phyloP scores from a whole-genome alignment of 2,329 filamentous ascomycete genomes.

The Epicoccum nigrum region DNA sequence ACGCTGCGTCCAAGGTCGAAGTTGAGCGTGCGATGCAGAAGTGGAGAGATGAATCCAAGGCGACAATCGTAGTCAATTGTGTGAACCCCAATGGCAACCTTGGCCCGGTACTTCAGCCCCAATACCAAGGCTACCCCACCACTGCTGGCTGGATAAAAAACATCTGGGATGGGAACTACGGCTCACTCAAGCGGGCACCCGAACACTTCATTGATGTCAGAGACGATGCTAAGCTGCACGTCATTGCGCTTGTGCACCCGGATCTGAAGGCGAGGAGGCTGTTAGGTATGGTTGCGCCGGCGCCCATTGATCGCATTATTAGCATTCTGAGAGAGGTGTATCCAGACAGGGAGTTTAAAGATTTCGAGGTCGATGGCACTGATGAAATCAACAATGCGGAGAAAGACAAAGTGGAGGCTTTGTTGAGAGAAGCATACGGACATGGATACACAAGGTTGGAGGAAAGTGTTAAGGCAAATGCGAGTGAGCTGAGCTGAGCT shows the following conservation, averaged over 20 bases:
- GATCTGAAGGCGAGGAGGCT: constrained; percentile 58
- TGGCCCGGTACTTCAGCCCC: constrained; percentile 43
- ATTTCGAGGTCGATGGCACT: constrained; percentile 26
- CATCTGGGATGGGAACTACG: constrained; percentile 40
- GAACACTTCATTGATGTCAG: constrained; percentile 23
- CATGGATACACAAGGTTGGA: constrained; percentile 37
- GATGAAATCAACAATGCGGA: constrained; percentile 20
- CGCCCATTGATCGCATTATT: constrained; percentile 55
- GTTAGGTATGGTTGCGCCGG: constrained; percentile 59
- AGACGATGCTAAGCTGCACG: constrained; percentile 56
- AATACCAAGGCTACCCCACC: constrained; percentile 41
- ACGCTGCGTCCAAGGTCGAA: constrained; percentile 56
- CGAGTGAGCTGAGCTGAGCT: neutral
- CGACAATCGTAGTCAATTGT: constrained; percentile 53
- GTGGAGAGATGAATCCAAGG: constrained; percentile 53
- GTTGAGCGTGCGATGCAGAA: constrained; percentile 56
- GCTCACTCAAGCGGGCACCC: constrained; percentile 20
- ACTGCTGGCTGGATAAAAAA: constrained; percentile 35
- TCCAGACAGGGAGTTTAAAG: constrained; percentile 48
- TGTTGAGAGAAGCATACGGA: constrained; percentile 38
- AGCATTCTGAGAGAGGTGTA: constrained; percentile 46
- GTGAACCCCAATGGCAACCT: constrained; percentile 45
- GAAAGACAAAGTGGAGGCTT: constrained; percentile 31
- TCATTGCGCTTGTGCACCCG: constrained; percentile 57
- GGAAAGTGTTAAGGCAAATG: constrained; percentile 24